These are phyloP conservation scores for Heliosperma pusillum DNA, from an alignment of 148 eudicot species.

Conservation along the genomic window DNA sequence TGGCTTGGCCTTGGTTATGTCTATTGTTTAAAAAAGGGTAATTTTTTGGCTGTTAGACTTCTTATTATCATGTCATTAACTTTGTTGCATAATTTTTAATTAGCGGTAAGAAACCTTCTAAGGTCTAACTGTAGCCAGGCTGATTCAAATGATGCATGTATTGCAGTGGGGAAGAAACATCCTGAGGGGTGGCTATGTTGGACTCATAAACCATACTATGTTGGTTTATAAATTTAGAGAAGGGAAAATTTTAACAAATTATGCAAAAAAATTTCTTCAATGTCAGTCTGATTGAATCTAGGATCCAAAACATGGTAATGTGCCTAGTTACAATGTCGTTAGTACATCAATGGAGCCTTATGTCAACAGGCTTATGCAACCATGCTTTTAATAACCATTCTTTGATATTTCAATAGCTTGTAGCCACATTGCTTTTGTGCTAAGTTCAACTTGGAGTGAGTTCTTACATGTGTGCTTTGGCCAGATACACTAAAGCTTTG, in stretches of 20 bases:
- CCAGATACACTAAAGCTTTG: slow-evolving; percentile 93
- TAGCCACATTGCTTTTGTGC: neutral
- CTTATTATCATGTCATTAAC: neutral
- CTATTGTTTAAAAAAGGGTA: neutral
- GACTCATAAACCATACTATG: neutral
- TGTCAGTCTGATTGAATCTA: neutral
- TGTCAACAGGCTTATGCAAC: neutral
- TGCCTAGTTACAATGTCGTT: neutral
- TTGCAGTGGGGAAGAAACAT: neutral
- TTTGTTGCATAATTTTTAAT: neutral
- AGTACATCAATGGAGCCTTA: neutral
- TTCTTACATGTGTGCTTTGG: slow-evolving; percentile 17
- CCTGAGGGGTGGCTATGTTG: neutral
- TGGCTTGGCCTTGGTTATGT: neutral
- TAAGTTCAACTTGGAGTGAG: slow-evolving; percentile 15
- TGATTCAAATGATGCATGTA: neutral
- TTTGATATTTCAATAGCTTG: neutral
- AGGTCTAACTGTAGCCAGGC: neutral
- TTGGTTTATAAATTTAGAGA: neutral
- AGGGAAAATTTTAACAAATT: neutral
- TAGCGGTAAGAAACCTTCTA: neutral
- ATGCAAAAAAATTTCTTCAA: neutral
- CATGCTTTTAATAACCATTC: neutral
- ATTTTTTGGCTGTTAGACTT: neutral
- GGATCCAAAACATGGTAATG: neutral